Percentiles rank a stretch among this genome's conserved stretches.
phyloP scores from a whole-genome alignment of 179 eudicot genomes.

The Actinidia arguta region DNA sequence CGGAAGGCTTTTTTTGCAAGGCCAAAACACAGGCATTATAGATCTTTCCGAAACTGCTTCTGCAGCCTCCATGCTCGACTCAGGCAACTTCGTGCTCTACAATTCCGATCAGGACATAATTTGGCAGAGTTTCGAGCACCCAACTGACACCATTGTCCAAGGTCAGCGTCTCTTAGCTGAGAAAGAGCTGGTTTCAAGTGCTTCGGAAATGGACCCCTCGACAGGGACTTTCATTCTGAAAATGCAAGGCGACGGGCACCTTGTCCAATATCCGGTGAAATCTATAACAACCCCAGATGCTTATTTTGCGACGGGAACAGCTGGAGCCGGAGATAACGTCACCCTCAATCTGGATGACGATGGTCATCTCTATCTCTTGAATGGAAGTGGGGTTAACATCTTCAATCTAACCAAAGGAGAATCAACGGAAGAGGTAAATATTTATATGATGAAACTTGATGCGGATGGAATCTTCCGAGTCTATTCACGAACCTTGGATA shows the following conservation, averaged over 20 bases:
- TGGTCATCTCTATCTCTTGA: slow-evolving; percentile 22
- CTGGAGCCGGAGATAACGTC: neutral
- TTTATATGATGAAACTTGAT: slow-evolving; percentile 28
- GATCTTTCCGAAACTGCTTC: neutral
- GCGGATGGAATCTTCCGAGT: slow-evolving; percentile 31
- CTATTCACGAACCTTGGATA: slow-evolving; percentile 17
- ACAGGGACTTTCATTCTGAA: neutral
- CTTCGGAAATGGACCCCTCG: slow-evolving; percentile 11
- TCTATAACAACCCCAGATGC: neutral
- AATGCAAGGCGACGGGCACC: slow-evolving; percentile 19
- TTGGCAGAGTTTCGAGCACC: neutral
- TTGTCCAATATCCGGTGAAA: neutral
- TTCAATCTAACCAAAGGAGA: neutral
- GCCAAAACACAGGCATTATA: neutral
- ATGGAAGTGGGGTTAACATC: neutral
- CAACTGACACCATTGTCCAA: slow-evolving; percentile 16
- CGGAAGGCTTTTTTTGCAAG: slow-evolving; percentile 22
- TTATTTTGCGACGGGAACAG: slow-evolving; percentile 6
- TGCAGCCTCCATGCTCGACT: slow-evolving; percentile 27
- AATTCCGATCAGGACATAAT: neutral
- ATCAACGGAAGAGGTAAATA: neutral
- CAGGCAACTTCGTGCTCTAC: slow-evolving; percentile 32
- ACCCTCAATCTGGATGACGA: slow-evolving; percentile 15
- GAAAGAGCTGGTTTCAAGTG: slow-evolving; percentile 12
- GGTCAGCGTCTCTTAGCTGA: slow-evolving; percentile 18